Conservation (phyloP, 495 filamentous ascomycete species). For the Corynascus novoguineensis region DNA sequence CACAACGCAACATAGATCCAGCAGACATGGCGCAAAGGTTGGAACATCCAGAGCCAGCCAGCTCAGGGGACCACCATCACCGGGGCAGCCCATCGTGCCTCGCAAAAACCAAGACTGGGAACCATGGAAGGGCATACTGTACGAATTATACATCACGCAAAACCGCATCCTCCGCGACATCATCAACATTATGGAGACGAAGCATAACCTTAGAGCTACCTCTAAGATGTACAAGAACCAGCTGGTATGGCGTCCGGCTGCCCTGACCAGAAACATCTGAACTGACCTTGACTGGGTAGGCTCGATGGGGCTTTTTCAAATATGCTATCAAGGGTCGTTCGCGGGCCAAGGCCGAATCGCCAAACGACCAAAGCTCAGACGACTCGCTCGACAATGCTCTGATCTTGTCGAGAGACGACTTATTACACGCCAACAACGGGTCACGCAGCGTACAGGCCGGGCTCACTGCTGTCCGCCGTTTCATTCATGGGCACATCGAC, state of each 20-base stretch:
- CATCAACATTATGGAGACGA: constrained; percentile 28
- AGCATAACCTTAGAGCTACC: constrained; percentile 28
- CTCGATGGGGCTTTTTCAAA: constrained; percentile 32
- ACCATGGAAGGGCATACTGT: constrained; percentile 26
- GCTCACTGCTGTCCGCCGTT: constrained; percentile 24
- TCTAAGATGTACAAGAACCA: constrained; percentile 37
- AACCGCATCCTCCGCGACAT: constrained; percentile 30
- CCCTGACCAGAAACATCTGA: not conserved
- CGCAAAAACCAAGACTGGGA: constrained; percentile 30
- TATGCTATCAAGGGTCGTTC: constrained; percentile 27
- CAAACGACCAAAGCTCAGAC: not conserved
- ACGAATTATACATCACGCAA: constrained; percentile 32
- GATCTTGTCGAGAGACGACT: constrained; percentile 1
- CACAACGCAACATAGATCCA: not conserved
- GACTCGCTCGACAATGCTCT: constrained; percentile 10
- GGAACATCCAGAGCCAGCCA: not conserved
- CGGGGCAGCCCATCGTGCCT: constrained; percentile 18
- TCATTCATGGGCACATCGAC: constrained; percentile 24
- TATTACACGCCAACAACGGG: constrained; percentile 17
- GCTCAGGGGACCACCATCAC: constrained; percentile 7
- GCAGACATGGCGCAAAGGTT: constrained; percentile 5
- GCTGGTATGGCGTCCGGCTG: constrained; percentile 10
- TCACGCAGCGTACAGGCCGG: constrained; percentile 23
- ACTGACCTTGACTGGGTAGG: not conserved
- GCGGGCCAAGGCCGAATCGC: constrained; percentile 9